A percentile compares a stretch with the other conserved stretches of the same genome.
Evolutionary conservation across 2,329 filamentous ascomycete genomes (phyloP).

Genomic region (Cladosporium phlei): DNA sequence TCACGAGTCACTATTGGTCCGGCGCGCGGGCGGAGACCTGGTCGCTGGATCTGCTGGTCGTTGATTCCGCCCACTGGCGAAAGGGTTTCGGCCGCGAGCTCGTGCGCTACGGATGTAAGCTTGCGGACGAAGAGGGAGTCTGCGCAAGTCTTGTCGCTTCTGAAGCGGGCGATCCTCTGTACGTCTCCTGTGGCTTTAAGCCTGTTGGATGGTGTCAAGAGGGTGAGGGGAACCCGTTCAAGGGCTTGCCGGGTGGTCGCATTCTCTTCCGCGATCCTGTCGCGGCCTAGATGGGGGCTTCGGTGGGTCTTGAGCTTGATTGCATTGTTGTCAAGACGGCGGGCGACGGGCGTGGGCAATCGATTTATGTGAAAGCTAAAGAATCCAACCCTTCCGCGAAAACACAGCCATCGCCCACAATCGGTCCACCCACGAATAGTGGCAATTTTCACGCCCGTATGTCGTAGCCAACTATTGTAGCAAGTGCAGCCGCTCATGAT

Average conservation of each 20-base stretch:
- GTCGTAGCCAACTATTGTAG: no score
- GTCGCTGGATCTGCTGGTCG: conserved; percentile 23
- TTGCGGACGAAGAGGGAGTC: conserved; percentile 50
- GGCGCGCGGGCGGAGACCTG: conserved; percentile 23
- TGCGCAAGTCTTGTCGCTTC: conserved; percentile 24
- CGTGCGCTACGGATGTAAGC: conserved; percentile 26
- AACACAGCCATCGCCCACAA: no score
- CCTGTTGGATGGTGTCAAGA: background rate
- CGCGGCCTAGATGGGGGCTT: no score
- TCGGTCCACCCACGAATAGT: no score
- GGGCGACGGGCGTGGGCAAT: no score
- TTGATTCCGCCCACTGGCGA: conserved; percentile 20
- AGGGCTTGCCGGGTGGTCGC: conserved; percentile 3
- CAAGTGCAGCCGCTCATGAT: no score
- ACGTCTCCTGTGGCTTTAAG: conserved; percentile 15
- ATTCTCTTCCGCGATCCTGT: conserved; percentile 7
- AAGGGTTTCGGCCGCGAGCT: conserved; percentile 25
- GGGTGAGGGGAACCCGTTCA: conserved; percentile 10
- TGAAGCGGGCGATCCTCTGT: conserved; percentile 15
- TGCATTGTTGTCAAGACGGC: no score
- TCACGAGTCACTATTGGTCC: conserved; percentile 22
- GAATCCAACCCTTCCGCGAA: no score
- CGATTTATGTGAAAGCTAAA: no score
- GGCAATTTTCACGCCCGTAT: no score
- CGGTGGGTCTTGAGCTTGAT: no score